Conservation (phyloP, 108 stramenopile species). For the Skeletonema grethae region DNA sequence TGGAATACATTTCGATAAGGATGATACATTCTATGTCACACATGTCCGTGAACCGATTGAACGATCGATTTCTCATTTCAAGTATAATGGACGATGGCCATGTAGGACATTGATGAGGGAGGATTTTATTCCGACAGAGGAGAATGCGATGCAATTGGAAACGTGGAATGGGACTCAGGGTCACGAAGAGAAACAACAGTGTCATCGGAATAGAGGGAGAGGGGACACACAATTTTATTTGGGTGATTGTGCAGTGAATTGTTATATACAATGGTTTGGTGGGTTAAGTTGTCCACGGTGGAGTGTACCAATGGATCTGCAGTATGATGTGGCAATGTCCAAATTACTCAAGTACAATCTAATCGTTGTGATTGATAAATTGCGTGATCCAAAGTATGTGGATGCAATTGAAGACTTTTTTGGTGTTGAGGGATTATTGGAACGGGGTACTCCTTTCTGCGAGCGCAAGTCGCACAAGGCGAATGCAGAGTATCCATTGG, state of each 20-base stretch:
- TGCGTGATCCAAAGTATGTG: conserved; percentile 39
- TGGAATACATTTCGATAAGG: conserved; percentile 12
- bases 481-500: conserved; percentile 29
- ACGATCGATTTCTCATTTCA: conserved; percentile 10
- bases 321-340: conserved; percentile 26
- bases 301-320: conserved; percentile 21
- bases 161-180: conserved; percentile 36
- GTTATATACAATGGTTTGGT: conserved; percentile 45
- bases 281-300: conserved; percentile 31
- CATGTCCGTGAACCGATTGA: conserved; percentile 40
- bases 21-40: conserved; percentile 47
- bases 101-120: conserved; percentile 12
- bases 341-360: conserved; percentile 41
- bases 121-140: conserved; percentile 21
- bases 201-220: not conserved
- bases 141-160: conserved; percentile 29
- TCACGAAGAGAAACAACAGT: not conserved
- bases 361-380: conserved; percentile 35
- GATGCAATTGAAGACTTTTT: conserved; percentile 42
- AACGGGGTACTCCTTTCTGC: conserved; percentile 22
- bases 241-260: conserved; percentile 46
- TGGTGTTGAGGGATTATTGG: conserved; percentile 32
- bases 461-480: conserved; percentile 26
- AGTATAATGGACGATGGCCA: conserved; percentile 47
- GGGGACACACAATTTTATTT: conserved; percentile 4